Evolutionary conservation across 441 rosid genomes (phyloP).

Genomic region (Brassica hybrid): DNA sequence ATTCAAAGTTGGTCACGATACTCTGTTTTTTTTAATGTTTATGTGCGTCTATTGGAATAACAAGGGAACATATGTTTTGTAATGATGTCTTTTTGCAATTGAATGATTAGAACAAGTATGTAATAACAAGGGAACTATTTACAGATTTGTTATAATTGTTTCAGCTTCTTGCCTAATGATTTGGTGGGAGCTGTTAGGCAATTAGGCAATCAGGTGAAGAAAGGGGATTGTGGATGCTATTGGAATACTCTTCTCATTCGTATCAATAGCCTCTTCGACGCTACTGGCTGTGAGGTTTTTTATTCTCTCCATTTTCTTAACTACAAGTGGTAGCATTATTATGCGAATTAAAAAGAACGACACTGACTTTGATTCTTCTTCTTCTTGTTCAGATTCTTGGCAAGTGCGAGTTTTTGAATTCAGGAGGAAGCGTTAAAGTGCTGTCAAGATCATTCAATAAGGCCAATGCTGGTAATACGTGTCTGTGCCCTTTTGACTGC

Average conservation of each 20-base stretch:
- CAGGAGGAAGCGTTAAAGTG: constrained; percentile 97
- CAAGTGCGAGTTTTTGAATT: constrained; percentile 92
- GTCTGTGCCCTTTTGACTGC: constrained; percentile 52
- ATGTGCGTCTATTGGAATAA: constrained; percentile 5
- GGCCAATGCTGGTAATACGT: constrained; percentile 65
- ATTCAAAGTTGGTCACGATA: constrained; percentile 1
- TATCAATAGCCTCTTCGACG: constrained; percentile 86
- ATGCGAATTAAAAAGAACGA: not conserved
- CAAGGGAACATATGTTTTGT: not conserved
- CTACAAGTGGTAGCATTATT: too few relatives aligned
- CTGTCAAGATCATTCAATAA: constrained; percentile 73
- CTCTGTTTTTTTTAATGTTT: not conserved
- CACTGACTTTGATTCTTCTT: not conserved
- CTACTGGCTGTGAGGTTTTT: constrained; percentile 86
- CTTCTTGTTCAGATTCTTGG: constrained; percentile 74
- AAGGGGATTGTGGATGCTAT: too few relatives aligned
- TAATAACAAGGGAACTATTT: not conserved
- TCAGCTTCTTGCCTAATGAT: constrained; percentile 87
- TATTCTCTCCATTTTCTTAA: constrained; percentile 26
- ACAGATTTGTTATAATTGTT: constrained; percentile 19
- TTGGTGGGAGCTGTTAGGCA: constrained; percentile 88
- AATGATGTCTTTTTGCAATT: constrained; percentile 13
- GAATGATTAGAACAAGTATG: not conserved
- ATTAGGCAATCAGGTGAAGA: constrained; percentile 69
- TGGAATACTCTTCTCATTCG: constrained; percentile 81